Conservation (phyloP, 2,329 filamentous ascomycete genomes). For the Colletotrichum phormii region DNA sequence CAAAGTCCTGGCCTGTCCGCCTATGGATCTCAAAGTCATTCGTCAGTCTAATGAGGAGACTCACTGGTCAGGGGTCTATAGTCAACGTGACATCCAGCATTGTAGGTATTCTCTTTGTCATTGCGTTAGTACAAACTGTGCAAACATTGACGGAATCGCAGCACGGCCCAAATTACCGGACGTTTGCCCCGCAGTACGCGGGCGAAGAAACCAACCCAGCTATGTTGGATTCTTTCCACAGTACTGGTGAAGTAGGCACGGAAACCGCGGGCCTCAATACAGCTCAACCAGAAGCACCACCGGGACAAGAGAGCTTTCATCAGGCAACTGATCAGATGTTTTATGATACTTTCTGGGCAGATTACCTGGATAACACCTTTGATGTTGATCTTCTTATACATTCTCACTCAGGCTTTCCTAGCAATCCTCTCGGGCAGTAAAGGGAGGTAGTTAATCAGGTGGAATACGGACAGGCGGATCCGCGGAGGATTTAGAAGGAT, state of each 20-base stretch:
- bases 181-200: not conserved
- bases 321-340: conserved; percentile 10
- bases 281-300: not conserved
- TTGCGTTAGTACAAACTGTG: not conserved
- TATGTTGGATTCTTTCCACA: not conserved
- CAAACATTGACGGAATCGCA: not conserved
- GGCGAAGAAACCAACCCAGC: not conserved
- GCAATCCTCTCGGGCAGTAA: not conserved
- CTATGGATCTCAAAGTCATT: conserved; percentile 18
- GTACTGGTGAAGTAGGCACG: not conserved
- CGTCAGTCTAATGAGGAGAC: conserved; percentile 15
- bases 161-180: not conserved
- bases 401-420: not conserved
- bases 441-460: not conserved
- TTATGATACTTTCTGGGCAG: conserved; percentile 16
- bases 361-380: conserved; percentile 4
- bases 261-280: not conserved
- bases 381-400: conserved; percentile 18
- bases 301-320: not conserved
- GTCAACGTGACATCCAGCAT: conserved; percentile 10
- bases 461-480: too few species aligned
- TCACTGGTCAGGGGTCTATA: conserved; percentile 16
- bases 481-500: not conserved
- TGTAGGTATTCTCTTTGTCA: not conserved
- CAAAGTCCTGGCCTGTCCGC: conserved; percentile 24